phyloP scores from a whole-genome alignment of 495 filamentous ascomycete genomes.

The Hapsidospora chrysogenum region DNA sequence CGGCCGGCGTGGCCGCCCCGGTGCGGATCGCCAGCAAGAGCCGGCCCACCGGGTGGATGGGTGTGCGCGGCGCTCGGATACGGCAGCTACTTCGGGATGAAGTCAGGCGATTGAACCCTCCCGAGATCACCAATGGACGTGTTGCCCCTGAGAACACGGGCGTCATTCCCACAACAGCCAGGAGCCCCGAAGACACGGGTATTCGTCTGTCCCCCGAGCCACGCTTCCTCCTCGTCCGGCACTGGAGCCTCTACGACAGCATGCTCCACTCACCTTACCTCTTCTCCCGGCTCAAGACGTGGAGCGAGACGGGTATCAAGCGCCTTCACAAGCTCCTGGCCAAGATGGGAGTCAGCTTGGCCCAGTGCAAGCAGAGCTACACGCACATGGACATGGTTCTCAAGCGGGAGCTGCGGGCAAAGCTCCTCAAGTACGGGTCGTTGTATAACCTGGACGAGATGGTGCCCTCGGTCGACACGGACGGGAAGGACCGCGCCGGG shows the following conservation, averaged over 20 bases:
- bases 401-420: conserved; percentile 72
- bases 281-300: conserved; percentile 81
- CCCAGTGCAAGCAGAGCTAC: conserved; percentile 87
- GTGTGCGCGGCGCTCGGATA: conserved; percentile 67
- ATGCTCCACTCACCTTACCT: conserved; percentile 97
- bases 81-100: conserved; percentile 79
- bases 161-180: conserved; percentile 73
- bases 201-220: conserved; percentile 92
- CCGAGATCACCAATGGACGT: conserved; percentile 37
- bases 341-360: conserved; percentile 93
- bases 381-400: conserved; percentile 98
- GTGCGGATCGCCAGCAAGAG: conserved; percentile 38
- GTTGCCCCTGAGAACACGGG: conserved; percentile 42
- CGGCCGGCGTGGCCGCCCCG: conserved; percentile 62
- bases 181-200: conserved; percentile 76
- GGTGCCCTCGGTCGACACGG: conserved; percentile 50
- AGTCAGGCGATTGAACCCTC: conserved; percentile 84
- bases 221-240: conserved; percentile 79
- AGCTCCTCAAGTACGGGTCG: conserved; percentile 76
- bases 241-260: conserved; percentile 95
- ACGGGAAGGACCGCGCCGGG: conserved; percentile 36
- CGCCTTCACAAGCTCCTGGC: conserved; percentile 89
- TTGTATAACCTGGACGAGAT: conserved; percentile 85
- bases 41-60: conserved; percentile 51
- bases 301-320: conserved; percentile 79